Conservation (phyloP, 306 rosid species). For the Oxytropis ochrocephala region DNA sequence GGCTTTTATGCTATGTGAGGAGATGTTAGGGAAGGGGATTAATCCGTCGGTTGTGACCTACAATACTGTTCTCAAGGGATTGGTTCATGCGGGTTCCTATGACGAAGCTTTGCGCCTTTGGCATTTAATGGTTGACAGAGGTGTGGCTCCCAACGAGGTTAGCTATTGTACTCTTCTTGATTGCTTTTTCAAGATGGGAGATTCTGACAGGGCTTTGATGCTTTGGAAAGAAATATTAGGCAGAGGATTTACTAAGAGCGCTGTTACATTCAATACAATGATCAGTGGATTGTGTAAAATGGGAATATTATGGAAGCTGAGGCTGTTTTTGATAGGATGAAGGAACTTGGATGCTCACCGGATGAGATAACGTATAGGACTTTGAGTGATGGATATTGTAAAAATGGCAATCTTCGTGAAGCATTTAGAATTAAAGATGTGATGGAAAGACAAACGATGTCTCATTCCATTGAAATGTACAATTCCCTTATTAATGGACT, state of each 20-base stretch:
- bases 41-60: constrained; percentile 56
- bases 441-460: constrained; percentile 45
- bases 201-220: constrained; percentile 40
- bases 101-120: constrained; percentile 57
- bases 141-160: constrained; percentile 58
- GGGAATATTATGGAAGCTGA: constrained; percentile 61
- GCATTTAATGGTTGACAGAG: constrained; percentile 50
- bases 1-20: constrained; percentile 46
- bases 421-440: constrained; percentile 59
- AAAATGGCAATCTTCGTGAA: constrained; percentile 48
- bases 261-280: constrained; percentile 59
- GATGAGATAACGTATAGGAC: constrained; percentile 72
- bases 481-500: constrained; percentile 71
- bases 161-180: constrained; percentile 72
- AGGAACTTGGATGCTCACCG: constrained; percentile 61
- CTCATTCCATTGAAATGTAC: constrained; percentile 67
- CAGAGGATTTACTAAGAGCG: constrained; percentile 48
- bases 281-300: constrained; percentile 73
- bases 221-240: constrained; percentile 67
- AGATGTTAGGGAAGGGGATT: constrained; percentile 53
- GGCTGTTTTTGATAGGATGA: constrained; percentile 58
- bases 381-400: constrained; percentile 65
- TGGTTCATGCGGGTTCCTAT: constrained; percentile 37
- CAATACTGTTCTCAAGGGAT: constrained; percentile 66
- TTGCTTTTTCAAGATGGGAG: constrained; percentile 60